Percentiles rank a stretch among this genome's conserved stretches.
Conservation (phyloP, 768 basidiomycete species). For the Pleurotus giganteus region DNA sequence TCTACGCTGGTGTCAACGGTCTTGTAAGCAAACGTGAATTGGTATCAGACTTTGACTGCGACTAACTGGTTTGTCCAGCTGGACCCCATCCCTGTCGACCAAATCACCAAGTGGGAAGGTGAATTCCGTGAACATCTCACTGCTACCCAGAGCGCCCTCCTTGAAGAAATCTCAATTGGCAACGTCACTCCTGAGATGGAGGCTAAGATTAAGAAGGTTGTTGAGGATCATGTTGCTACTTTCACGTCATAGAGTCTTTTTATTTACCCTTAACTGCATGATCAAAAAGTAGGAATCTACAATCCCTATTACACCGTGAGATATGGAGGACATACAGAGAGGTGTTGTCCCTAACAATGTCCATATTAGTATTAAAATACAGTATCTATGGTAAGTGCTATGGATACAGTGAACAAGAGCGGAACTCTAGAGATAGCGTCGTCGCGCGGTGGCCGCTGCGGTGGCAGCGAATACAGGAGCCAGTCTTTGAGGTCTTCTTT, state of each 20-base stretch:
- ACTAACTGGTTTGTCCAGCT: conserved; percentile 45
- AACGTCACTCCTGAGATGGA: conserved; percentile 88
- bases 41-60: neutral
- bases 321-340: neutral
- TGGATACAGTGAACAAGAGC: too few relatives aligned
- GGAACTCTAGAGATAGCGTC: neutral
- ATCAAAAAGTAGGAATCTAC: conserved; percentile 4
- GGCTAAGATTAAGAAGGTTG: conserved; percentile 91
- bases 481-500: conserved; percentile 1
- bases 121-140: conserved; percentile 89
- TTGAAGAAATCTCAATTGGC: conserved; percentile 83
- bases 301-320: neutral
- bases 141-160: conserved; percentile 68
- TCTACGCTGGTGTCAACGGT: conserved; percentile 99
- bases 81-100: conserved; percentile 91
- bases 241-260: conserved; percentile 56
- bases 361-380: too few relatives aligned
- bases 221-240: conserved; percentile 83
- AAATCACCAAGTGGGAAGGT: conserved; percentile 91
- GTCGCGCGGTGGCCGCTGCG: neutral
- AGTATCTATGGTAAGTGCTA: too few relatives aligned
- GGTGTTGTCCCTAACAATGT: too few relatives aligned
- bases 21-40: conserved; percentile 51
- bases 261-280: neutral
- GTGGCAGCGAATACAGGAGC: conserved; percentile 7